These are phyloP conservation scores for Pleurotus sapidus DNA, from an alignment of 768 basidiomycete genomes.

Conservation along the genomic window DNA sequence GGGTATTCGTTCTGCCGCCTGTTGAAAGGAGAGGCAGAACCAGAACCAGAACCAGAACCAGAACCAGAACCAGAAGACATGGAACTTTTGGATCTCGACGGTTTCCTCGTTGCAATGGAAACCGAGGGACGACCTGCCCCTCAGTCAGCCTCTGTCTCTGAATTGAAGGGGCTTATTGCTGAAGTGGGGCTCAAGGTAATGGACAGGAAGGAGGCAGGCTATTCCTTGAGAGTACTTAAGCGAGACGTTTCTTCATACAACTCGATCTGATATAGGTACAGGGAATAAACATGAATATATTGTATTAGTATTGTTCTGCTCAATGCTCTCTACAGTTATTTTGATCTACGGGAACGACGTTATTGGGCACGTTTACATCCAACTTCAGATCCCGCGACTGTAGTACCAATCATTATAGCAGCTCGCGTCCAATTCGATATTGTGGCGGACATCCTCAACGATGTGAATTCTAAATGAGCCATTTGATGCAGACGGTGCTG, in stretches of 20 bases:
- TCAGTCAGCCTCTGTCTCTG: neutral
- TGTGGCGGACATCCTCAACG: no score
- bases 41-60: no score
- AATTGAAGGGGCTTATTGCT: neutral
- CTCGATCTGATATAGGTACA: no score
- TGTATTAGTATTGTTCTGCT: no score
- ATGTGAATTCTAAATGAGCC: no score
- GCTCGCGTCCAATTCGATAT: no score
- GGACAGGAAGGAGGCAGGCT: neutral
- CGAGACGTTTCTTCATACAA: neutral
- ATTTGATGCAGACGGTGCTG: no score
- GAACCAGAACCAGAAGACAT: neutral
- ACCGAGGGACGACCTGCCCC: neutral
- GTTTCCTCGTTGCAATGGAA: neutral
- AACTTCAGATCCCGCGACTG: no score
- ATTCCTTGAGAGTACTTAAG: neutral
- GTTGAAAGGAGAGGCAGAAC: neutral
- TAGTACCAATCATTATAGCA: no score
- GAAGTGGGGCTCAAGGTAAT: neutral
- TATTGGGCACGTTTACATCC: no score
- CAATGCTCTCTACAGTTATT: no score
- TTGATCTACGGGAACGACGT: no score
- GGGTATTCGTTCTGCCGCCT: neutral
- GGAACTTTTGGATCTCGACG: neutral
- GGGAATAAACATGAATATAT: neutral